Base-by-base conservation (phyloP, 495 filamentous ascomycete species). In the Neurospora tetrasperma region DNA sequence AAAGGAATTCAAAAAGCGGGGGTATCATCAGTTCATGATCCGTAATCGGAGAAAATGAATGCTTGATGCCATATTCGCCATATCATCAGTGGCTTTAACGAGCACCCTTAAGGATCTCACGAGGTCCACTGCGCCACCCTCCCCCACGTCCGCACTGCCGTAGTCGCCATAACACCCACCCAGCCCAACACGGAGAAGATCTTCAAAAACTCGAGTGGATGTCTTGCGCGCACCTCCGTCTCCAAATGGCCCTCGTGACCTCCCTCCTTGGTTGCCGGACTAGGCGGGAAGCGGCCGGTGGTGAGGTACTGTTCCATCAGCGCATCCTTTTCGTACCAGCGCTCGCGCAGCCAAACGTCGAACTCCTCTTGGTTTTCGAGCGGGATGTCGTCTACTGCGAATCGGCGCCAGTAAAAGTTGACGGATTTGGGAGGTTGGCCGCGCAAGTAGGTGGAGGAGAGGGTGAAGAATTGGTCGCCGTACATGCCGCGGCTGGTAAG, bases 331-430 rank as follows among this genome's bases (percentile, higher is more conserved):
- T 96, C 93, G 48, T 86, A 85, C 93, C 93, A 96, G 35, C 91
- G 86, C 71, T 90, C 83, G 42, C 88, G 85, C 7, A 94, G 84
- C 93, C 93, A 96, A n/a, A 83, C 70, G 40, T 91, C 89, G 74
- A 96, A 94, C 35, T 82, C 79, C 69, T 89, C 86, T 11, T 79
- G 79, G 77, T 88, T 86, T 39, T 89, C 84, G 18, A 93, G 76
- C 0, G 93, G 93, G 20, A 96, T 93, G 42, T 88, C 85, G 43
- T 82, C 82, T 10, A 93, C 71, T 0, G 83, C 80, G 76, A 94
- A 94, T 4, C 91, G 87, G 16, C 93, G 87, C 91, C 91, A 96
- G 79, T 94, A 88, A 83, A 96, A 92, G 78, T 94, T 94, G 71
- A 95, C 91, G 0, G 91, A 94, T 77, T 92, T 93, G 3, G 93